A percentile compares a stretch with the other conserved stretches of the same genome.
Conservation (phyloP, 805 yeast species). For the Ogataea angusta region DNA sequence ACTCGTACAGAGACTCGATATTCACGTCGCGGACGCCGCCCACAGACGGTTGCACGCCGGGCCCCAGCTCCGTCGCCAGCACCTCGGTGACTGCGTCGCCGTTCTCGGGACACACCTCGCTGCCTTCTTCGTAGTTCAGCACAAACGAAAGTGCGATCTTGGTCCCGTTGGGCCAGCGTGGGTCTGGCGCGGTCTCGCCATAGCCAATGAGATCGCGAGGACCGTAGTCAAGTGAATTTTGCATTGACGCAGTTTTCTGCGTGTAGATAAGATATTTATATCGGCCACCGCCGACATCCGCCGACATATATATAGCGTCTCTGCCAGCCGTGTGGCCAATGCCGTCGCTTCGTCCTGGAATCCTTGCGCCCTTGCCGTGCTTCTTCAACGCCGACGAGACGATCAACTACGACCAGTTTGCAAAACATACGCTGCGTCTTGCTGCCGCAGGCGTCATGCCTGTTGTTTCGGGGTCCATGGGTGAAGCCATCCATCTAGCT, state of each 20-base stretch:
- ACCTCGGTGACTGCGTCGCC: conserved; percentile 17
- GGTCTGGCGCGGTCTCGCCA: conserved; percentile 23
- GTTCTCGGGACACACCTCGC: conserved; percentile 20
- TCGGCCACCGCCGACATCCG: not conserved
- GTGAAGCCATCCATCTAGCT: conserved; percentile 37
- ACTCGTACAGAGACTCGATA: conserved; percentile 18
- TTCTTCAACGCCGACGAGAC: conserved; percentile 23
- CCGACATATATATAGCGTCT: conserved; percentile 1
- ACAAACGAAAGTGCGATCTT: conserved; percentile 26
- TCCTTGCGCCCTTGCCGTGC: conserved; percentile 16
- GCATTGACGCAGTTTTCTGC: not conserved
- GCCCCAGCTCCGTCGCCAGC: conserved; percentile 18
- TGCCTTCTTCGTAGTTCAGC: conserved; percentile 30
- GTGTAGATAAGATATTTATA: conserved; percentile 2
- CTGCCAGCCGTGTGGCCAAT: not conserved
- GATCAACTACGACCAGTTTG: conserved; percentile 32
- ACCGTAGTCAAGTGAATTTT: conserved; percentile 17
- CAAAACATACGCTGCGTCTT: not conserved
- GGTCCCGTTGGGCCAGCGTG: conserved; percentile 25
- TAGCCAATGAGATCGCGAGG: conserved; percentile 21
- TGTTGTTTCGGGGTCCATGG: conserved; percentile 40
- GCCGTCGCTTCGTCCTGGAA: conserved; percentile 12
- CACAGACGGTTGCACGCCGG: conserved; percentile 13
- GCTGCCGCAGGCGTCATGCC: conserved; percentile 29
- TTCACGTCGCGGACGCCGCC: conserved; percentile 15